Evolutionary conservation across 495 filamentous ascomycete species (phyloP).

Genomic region (Aspergillus ellipticus): DNA sequence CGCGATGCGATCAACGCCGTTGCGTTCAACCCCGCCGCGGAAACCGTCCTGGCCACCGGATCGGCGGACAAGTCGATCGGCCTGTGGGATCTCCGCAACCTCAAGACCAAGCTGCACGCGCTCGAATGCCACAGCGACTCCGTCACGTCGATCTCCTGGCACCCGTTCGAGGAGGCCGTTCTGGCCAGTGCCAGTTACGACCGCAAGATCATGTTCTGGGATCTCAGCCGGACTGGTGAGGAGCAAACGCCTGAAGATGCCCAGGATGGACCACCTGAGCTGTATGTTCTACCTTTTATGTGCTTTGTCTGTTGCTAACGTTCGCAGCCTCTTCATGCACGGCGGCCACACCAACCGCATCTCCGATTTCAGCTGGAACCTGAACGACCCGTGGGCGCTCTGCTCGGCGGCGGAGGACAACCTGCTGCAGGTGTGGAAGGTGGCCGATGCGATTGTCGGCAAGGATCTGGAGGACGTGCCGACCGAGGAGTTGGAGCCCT

Average conservation of each 20-base stretch:
- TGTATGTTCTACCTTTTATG: no score
- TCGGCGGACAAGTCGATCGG: conserved; percentile 94
- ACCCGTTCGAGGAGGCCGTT: conserved; percentile 82
- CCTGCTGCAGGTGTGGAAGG: conserved; percentile 92
- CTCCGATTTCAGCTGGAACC: conserved; percentile 96
- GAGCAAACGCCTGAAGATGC: conserved; percentile 92
- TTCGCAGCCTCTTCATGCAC: conserved; percentile 85
- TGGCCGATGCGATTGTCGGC: conserved; percentile 83
- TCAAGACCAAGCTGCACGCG: conserved; percentile 79
- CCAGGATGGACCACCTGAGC: conserved; percentile 94
- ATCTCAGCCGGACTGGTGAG: conserved; percentile 82
- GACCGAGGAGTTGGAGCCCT: conserved; percentile 70
- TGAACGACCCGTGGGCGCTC: conserved; percentile 91
- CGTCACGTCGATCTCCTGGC: conserved; percentile 90
- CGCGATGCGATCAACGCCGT: conserved; percentile 90
- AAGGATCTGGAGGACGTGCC: conserved; percentile 75
- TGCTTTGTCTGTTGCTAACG: conserved; percentile 13
- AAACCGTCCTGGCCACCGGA: conserved; percentile 84
- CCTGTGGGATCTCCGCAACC: conserved; percentile 89
- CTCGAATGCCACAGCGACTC: conserved; percentile 81
- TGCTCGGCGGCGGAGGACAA: conserved; percentile 96
- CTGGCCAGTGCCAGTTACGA: conserved; percentile 90
- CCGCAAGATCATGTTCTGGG: conserved; percentile 93
- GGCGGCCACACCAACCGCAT: conserved; percentile 96
- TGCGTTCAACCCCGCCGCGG: conserved; percentile 84